These are phyloP conservation scores for Postia placenta DNA, from an alignment of 768 basidiomycete species.

Conservation along the genomic window DNA sequence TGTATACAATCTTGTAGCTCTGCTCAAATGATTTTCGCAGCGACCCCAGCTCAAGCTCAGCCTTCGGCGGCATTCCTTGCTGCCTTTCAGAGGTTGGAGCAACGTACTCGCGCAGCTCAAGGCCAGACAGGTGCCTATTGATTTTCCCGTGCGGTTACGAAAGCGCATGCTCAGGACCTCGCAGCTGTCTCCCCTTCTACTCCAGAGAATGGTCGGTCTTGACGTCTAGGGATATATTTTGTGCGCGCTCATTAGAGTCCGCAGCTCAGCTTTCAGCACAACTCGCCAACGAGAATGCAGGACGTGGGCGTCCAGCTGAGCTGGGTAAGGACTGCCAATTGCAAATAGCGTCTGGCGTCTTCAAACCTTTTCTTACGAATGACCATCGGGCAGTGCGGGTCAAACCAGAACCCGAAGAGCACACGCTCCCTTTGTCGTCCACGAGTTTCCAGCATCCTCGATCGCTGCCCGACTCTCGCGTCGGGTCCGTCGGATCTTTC, in stretches of 20 bases:
- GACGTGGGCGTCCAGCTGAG: background rate
- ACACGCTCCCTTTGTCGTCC: background rate
- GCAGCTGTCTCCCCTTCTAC: background rate
- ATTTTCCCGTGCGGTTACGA: background rate
- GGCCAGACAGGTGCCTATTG: background rate
- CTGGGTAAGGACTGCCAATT: background rate
- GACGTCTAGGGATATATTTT: background rate
- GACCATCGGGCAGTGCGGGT: background rate
- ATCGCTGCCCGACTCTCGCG: background rate
- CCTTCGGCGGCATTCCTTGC: constrained; percentile 10
- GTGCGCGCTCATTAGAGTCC: background rate
- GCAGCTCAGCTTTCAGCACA: background rate
- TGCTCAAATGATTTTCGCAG: background rate
- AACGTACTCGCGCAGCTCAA: background rate
- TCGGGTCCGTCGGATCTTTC: background rate
- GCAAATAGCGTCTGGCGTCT: background rate
- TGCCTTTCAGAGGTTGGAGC: constrained; percentile 5
- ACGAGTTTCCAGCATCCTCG: background rate
- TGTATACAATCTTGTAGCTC: too few species aligned
- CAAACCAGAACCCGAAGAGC: constrained; percentile 10
- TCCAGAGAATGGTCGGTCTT: background rate
- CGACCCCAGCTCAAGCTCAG: background rate
- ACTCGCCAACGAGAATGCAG: background rate
- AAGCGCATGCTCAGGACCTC: background rate
- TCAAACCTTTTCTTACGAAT: background rate